Evolutionary conservation across 106 monocot species (phyloP).

Genomic region (Dioscorea zingiberensis): DNA sequence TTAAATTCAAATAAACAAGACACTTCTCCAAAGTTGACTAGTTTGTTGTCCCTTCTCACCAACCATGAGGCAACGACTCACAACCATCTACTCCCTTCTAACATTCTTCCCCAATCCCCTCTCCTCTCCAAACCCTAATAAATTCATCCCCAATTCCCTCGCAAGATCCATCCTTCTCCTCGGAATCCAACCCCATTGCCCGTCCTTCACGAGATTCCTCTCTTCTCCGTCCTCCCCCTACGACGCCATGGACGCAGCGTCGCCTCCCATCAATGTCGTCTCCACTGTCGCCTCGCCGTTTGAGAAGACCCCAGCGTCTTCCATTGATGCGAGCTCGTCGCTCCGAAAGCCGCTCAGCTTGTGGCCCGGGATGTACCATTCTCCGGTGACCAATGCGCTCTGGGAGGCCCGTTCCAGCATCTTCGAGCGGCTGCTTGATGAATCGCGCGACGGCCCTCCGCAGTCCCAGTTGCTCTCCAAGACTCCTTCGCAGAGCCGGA

Average conservation of each 20-base stretch:
- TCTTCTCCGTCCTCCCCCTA: not conserved
- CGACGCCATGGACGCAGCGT: conserved; percentile 7
- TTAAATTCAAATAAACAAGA: too few species aligned
- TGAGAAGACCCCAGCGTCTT: conserved; percentile 16
- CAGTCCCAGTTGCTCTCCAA: conserved; percentile 64
- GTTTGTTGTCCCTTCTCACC: too few species aligned
- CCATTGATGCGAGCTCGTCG: conserved; percentile 44
- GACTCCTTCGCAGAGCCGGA: conserved; percentile 79
- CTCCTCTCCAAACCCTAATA: not conserved
- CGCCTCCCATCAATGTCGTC: conserved; percentile 37
- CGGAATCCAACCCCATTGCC: not conserved
- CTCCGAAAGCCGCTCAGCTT: conserved; percentile 79
- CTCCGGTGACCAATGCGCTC: conserved; percentile 89
- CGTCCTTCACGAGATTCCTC: not conserved
- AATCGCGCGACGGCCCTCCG: conserved; percentile 48
- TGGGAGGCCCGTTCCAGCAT: conserved; percentile 97
- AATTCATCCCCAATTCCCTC: not conserved
- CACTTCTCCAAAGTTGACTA: too few species aligned
- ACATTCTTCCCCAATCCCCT: not conserved
- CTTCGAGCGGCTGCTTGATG: conserved; percentile 72
- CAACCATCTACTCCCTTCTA: not conserved
- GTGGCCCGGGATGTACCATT: conserved; percentile 98
- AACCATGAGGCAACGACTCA: too few species aligned
- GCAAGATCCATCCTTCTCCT: conserved; percentile 3
- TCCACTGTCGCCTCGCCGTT: conserved; percentile 54